phyloP scores from a whole-genome alignment of 257 asterid species.

The Schizonepeta tenuifolia region DNA sequence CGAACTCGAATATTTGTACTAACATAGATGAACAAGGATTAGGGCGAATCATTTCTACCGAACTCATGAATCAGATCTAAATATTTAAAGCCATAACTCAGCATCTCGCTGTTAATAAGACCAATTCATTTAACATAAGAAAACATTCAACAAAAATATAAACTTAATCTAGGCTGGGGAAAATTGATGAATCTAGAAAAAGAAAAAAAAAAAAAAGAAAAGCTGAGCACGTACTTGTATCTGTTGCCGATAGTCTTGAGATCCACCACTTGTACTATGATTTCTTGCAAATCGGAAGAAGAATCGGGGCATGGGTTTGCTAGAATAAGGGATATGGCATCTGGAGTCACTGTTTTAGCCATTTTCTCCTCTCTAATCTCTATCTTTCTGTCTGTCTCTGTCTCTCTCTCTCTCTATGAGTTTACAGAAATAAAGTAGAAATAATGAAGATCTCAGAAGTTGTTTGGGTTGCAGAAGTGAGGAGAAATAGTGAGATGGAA shows the following conservation, averaged over 20 bases:
- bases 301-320: constrained; percentile 82
- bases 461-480: background rate
- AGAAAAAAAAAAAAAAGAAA: background rate
- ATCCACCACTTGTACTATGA: constrained; percentile 77
- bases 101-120: too few relatives aligned
- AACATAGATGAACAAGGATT: background rate
- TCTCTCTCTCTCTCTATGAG: background rate
- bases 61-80: background rate
- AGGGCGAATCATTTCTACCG: background rate
- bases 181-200: background rate
- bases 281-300: constrained; percentile 63
- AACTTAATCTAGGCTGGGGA: background rate
- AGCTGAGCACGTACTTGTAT: constrained; percentile 48
- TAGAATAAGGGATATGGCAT: constrained; percentile 65
- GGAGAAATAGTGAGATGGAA: background rate
- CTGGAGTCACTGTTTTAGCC: constrained; percentile 61
- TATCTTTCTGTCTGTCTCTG: background rate
- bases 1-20: background rate
- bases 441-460: background rate
- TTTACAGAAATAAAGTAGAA: background rate
- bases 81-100: background rate
- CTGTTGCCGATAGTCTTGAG: constrained; percentile 67
- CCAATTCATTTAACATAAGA: background rate
- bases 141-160: background rate
- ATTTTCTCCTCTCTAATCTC: constrained; percentile 29